A percentile compares a stretch with the other conserved stretches of the same genome.
phyloP scores from a whole-genome alignment of 169 alveolate genomes.

The Eimeria sp. region DNA sequence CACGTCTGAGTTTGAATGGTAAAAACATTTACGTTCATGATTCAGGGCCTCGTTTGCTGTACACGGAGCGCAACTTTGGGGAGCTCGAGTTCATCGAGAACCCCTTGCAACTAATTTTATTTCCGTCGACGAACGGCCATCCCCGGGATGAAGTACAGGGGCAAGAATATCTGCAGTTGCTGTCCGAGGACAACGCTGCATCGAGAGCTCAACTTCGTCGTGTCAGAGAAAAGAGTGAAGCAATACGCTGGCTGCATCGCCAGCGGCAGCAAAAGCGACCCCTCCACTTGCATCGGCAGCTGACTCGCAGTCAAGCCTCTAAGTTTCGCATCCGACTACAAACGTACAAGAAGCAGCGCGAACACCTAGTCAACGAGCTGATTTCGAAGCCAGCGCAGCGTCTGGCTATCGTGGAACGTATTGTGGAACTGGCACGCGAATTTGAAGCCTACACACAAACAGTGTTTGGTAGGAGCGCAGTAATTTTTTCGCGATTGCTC shows the following conservation, averaged over 20 bases:
- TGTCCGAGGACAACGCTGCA: not conserved
- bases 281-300: slow-evolving; percentile 11
- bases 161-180: not conserved
- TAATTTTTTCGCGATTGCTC: slow-evolving; percentile 26
- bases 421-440: not conserved
- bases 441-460: slow-evolving; percentile 8
- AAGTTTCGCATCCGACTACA: slow-evolving; percentile 10
- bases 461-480: not conserved
- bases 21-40: not conserved
- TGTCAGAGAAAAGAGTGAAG: slow-evolving; percentile 18
- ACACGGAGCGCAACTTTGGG: slow-evolving; percentile 76
- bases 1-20: not conserved
- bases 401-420: slow-evolving; percentile 32
- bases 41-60: slow-evolving; percentile 79
- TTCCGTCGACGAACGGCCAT: slow-evolving; percentile 4
- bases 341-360: slow-evolving; percentile 36
- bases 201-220: slow-evolving; percentile 42
- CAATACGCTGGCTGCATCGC: not conserved
- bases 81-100: slow-evolving; percentile 67
- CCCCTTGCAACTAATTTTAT: slow-evolving; percentile 56
- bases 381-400: not conserved
- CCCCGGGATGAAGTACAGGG: not conserved
- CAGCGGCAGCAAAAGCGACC: slow-evolving; percentile 22
- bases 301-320: not conserved
- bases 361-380: slow-evolving; percentile 24